Conservation (phyloP, 768 basidiomycete genomes). For the Leucogyrophana mollusca region DNA sequence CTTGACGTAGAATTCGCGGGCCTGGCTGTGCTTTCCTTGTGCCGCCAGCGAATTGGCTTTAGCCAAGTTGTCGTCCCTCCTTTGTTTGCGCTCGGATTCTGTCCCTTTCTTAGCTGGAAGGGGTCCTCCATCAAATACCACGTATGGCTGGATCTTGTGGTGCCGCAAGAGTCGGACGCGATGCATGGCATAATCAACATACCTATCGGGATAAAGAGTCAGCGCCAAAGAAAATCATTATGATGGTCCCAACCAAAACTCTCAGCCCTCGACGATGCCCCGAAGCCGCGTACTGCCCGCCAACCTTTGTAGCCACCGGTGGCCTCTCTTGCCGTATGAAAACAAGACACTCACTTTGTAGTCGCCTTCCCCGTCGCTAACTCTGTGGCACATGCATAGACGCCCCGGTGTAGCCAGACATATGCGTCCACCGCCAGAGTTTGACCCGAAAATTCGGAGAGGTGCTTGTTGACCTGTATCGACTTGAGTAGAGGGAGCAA, state of each 20-base stretch:
- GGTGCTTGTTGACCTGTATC: slow-evolving; percentile 74
- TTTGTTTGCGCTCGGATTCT: slow-evolving; percentile 74
- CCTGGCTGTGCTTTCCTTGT: slow-evolving; percentile 78
- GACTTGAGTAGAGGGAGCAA: slow-evolving; percentile 88
- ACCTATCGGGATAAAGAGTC: slow-evolving; percentile 45
- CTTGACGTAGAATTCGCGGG: slow-evolving; percentile 86
- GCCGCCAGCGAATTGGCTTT: slow-evolving; percentile 70
- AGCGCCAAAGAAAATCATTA: too few relatives aligned
- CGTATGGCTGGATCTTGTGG: slow-evolving; percentile 80
- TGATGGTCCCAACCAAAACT: too few relatives aligned
- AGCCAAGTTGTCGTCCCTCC: slow-evolving; percentile 73
- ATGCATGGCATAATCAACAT: slow-evolving; percentile 96
- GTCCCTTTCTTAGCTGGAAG: slow-evolving; percentile 93
- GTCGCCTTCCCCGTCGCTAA: slow-evolving; percentile 83
- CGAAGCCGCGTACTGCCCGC: too few relatives aligned
- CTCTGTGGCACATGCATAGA: slow-evolving; percentile 88
- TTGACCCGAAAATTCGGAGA: slow-evolving; percentile 81
- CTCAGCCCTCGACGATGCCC: too few relatives aligned
- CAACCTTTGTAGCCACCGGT: too few relatives aligned
- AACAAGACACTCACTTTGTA: slow-evolving; percentile 60
- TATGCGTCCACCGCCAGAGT: slow-evolving; percentile 94
- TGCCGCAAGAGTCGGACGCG: slow-evolving; percentile 84
- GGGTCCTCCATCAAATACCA: slow-evolving; percentile 96
- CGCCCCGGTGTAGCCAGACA: slow-evolving; percentile 89
- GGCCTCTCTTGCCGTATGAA: background rate